Base-by-base conservation (phyloP, 2,329 filamentous ascomycete species). In the Grosmannia serpens region DNA sequence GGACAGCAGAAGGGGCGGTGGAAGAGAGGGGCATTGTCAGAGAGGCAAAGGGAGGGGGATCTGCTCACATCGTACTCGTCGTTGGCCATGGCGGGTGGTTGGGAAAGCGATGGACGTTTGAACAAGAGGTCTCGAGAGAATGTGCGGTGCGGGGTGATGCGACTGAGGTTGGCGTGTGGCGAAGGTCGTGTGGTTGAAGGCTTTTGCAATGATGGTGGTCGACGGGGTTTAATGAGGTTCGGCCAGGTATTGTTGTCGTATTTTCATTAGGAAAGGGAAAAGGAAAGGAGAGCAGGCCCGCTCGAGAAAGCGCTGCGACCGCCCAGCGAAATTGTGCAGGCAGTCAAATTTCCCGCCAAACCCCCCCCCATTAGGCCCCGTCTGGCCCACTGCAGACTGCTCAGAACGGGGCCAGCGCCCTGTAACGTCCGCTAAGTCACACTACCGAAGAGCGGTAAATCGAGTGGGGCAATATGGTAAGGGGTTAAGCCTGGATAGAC, bases 21-120 rank as follows among this genome's bases (percentile, higher is more conserved):
- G 57, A 41, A 15, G 24, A 47, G 53, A 58, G 51, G 49, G 54
- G 56, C 53, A 54, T 31, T 55, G 35, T 52, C 49, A 29, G 54
- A 26, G 27, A 44, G 31, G 44, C 15, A 29, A 33, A 41, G 11
- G 47, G 27, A 29, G 44, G 20, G 9, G 20, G 9, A 31, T 53
- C 59, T 58, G 73, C 91, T 82, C 80, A 97, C 92, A 87, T 99
- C 94, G 80, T 99, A 99, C 82, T 99, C 94, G 84, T 99, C 94
- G 86, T 97, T 99, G 72, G 92, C 94, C 94, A 97, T 99, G 59
- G 57, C 59, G 41, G 24, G 41, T 33, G 24, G 20, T n/a, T 11
- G 11, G 17, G n/a, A 29, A 17, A 20, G 17, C 41, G 41, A 35
- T 49, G 29, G 44, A 35, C 10, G 26, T 15, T 17, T 13, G 11